Evolutionary conservation across 2,329 filamentous ascomycete genomes (phyloP).

Genomic region (Beauveria asiatica): DNA sequence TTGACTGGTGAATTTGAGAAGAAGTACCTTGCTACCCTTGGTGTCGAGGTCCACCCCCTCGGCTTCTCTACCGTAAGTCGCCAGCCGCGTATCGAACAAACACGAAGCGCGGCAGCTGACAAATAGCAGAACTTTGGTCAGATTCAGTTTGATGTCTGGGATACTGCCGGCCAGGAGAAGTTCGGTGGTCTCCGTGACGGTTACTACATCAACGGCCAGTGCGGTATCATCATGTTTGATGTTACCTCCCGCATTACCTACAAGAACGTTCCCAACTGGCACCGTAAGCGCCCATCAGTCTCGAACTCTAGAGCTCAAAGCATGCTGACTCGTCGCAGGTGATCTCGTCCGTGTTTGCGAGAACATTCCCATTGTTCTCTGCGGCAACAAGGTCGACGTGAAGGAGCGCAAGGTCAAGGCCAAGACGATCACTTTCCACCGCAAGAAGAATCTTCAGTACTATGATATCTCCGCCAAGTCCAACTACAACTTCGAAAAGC

Average conservation of each 20-base stretch:
- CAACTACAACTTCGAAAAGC: slow-evolving; percentile 99
- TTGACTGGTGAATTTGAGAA: slow-evolving; percentile 99
- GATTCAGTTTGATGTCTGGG: slow-evolving; percentile 99
- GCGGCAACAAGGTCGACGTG: slow-evolving; percentile 99
- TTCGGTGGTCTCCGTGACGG: slow-evolving; percentile 98
- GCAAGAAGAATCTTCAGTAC: slow-evolving; percentile 99
- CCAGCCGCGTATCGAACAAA: slow-evolving; percentile 13
- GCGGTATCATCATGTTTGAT: slow-evolving; percentile 99
- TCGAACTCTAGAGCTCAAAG: background rate
- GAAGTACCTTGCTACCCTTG: slow-evolving; percentile 99
- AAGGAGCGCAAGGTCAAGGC: slow-evolving; percentile 99
- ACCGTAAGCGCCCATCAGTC: slow-evolving; percentile 61
- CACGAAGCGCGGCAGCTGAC: slow-evolving; percentile 20
- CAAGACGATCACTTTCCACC: slow-evolving; percentile 99
- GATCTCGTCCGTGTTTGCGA: slow-evolving; percentile 98
- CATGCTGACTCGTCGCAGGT: slow-evolving; percentile 42
- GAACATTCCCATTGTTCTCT: slow-evolving; percentile 97
- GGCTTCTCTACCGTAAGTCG: slow-evolving; percentile 89
- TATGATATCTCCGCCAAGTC: slow-evolving; percentile 99
- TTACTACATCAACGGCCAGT: slow-evolving; percentile 99
- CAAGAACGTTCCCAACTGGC: slow-evolving; percentile 99
- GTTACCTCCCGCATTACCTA: slow-evolving; percentile 99
- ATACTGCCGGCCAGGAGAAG: slow-evolving; percentile 98
- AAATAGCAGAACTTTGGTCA: slow-evolving; percentile 71
- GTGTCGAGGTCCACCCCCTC: slow-evolving; percentile 98